A percentile compares a stretch with the other conserved stretches of the same genome.
Conservation (phyloP, 2,329 filamentous ascomycete genomes). For the Pleomassaria siparia region DNA sequence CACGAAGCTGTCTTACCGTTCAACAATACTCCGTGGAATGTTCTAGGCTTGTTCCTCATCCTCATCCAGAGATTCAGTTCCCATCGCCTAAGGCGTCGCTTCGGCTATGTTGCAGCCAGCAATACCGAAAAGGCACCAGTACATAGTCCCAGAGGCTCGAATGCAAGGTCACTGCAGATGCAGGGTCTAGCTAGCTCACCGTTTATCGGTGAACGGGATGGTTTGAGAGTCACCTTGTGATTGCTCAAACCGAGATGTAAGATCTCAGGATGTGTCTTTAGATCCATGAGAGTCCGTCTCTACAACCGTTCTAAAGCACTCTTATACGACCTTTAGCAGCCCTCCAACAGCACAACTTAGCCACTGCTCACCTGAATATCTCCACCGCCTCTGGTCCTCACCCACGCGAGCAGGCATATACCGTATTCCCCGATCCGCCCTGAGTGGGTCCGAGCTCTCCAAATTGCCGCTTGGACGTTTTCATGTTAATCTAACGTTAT, state of each 20-base stretch:
- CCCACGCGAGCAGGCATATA: constrained; percentile 6
- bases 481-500: constrained; percentile 26
- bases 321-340: background rate
- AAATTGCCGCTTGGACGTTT: constrained; percentile 18
- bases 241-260: background rate
- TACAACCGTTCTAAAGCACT: background rate
- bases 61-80: background rate
- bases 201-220: background rate
- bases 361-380: background rate
- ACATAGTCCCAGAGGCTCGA: background rate
- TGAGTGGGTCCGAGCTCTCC: constrained; percentile 3
- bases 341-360: background rate
- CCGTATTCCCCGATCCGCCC: constrained; percentile 4
- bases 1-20: background rate
- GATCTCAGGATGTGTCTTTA: background rate
- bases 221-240: background rate
- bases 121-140: background rate
- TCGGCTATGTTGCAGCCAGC: constrained; percentile 1
- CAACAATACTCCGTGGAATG: background rate
- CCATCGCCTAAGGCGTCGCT: background rate
- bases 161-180: constrained; percentile 1
- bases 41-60: constrained; percentile 2
- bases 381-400: constrained; percentile 1
- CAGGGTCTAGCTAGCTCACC: constrained; percentile 1
- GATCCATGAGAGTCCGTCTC: background rate